phyloP scores from a whole-genome alignment of 1,284 basidiomycete species.

The Sporisorium reilianum region DNA sequence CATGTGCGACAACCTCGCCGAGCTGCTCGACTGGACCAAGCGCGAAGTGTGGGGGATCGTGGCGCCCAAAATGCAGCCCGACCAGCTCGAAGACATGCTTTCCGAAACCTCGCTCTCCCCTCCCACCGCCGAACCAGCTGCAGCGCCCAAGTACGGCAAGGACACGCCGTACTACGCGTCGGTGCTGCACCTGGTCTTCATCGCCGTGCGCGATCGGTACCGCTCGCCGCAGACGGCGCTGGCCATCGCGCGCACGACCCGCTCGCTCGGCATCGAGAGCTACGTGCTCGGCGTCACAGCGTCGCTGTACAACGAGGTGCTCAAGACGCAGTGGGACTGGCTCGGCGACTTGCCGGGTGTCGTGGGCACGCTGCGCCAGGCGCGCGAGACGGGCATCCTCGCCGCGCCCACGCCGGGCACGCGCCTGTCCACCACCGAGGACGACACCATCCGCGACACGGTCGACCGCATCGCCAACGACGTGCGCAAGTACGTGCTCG shows the following conservation, averaged over 20 bases:
- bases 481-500: conserved; percentile 39
- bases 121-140: neutral
- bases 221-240: conserved; percentile 55
- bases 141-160: conserved; percentile 42
- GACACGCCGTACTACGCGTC: conserved; percentile 60
- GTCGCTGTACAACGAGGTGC: conserved; percentile 57
- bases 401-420: conserved; percentile 10
- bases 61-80: neutral
- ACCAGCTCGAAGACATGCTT: neutral
- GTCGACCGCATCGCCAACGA: conserved; percentile 50
- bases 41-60: conserved; percentile 47
- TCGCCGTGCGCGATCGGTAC: conserved; percentile 58
- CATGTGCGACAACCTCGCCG: conserved; percentile 46
- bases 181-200: conserved; percentile 59
- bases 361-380: conserved; percentile 27
- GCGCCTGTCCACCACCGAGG: conserved; percentile 11
- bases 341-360: conserved; percentile 51
- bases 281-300: conserved; percentile 64
- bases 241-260: conserved; percentile 38
- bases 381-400: conserved; percentile 47
- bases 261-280: conserved; percentile 50
- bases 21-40: conserved; percentile 44
- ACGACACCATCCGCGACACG: conserved; percentile 46
- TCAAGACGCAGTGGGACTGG: conserved; percentile 60
- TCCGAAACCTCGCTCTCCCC: neutral